These are phyloP conservation scores for Colletotrichum karsti DNA, from an alignment of 2,329 filamentous ascomycete genomes.

Conservation along the genomic window DNA sequence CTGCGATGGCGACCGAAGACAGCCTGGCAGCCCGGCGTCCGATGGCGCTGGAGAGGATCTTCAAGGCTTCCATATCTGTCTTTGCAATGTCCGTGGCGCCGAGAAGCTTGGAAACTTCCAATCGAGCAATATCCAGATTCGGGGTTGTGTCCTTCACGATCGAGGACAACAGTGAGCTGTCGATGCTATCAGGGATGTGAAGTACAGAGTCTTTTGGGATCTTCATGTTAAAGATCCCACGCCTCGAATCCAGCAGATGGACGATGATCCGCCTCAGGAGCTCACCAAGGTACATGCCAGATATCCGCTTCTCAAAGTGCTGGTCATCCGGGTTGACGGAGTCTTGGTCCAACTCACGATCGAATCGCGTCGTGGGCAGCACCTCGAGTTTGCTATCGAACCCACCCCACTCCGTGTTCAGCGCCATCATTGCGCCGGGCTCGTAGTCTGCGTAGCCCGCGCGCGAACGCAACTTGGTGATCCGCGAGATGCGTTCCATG, in stretches of 20 bases:
- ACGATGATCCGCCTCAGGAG: conserved; percentile 74
- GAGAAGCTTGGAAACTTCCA: conserved; percentile 39
- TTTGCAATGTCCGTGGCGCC: conserved; percentile 50
- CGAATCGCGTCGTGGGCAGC: conserved; percentile 76
- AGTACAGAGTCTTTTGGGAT: conserved; percentile 42
- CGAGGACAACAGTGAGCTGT: conserved; percentile 73
- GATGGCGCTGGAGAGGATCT: conserved; percentile 56
- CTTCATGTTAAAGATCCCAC: conserved; percentile 13
- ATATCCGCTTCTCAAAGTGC: conserved; percentile 86
- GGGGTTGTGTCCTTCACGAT: conserved; percentile 66
- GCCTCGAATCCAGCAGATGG: conserved; percentile 37
- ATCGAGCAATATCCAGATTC: conserved; percentile 60
- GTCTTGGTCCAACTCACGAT: conserved; percentile 70
- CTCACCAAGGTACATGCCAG: conserved; percentile 83
- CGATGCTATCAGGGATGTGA: conserved; percentile 71
- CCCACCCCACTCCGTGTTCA: conserved; percentile 85
- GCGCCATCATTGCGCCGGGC: conserved; percentile 68
- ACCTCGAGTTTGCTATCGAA: conserved; percentile 78
- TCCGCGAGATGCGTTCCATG: conserved; percentile 74
- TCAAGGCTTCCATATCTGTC: conserved; percentile 70
- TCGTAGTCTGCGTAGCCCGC: background rate
- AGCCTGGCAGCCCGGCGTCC: conserved; percentile 32
- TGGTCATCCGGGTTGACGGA: conserved; percentile 80
- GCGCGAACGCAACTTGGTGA: conserved; percentile 61
- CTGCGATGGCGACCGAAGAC: conserved; percentile 33